phyloP scores from a whole-genome alignment of 2,329 filamentous ascomycete genomes.

The Zymoseptoria tritici region DNA sequence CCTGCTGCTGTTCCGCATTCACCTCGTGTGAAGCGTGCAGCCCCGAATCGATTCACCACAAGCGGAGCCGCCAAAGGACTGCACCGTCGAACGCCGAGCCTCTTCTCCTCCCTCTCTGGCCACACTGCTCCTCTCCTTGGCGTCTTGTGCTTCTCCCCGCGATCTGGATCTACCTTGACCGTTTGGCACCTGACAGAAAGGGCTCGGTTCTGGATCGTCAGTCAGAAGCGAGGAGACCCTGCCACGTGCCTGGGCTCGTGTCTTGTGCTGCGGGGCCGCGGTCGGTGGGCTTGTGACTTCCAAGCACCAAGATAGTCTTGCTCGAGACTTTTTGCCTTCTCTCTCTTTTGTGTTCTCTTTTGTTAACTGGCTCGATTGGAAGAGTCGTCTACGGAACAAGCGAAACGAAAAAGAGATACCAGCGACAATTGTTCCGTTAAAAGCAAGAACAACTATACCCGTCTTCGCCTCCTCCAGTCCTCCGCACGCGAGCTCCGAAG shows the following conservation, averaged over 20 bases:
- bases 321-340: background rate
- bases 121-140: background rate
- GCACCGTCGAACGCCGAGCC: background rate
- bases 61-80: too few relatives aligned
- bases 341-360: background rate
- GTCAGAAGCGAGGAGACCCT: background rate
- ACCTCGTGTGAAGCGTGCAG: too few relatives aligned
- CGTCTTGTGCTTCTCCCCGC: too few relatives aligned
- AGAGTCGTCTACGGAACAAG: background rate
- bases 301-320: background rate
- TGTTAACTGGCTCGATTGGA: background rate
- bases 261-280: background rate
- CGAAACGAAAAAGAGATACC: background rate
- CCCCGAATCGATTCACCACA: too few relatives aligned
- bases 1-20: too few relatives aligned
- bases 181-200: background rate
- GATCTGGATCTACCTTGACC: background rate
- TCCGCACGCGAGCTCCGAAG: background rate
- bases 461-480: background rate
- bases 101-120: background rate
- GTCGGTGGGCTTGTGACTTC: background rate
- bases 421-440: background rate
- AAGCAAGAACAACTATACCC: too few relatives aligned
- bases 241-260: background rate
- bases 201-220: background rate